Conservation (phyloP, 2,329 filamentous ascomycete genomes). For the Pestalotiopsis sp. region DNA sequence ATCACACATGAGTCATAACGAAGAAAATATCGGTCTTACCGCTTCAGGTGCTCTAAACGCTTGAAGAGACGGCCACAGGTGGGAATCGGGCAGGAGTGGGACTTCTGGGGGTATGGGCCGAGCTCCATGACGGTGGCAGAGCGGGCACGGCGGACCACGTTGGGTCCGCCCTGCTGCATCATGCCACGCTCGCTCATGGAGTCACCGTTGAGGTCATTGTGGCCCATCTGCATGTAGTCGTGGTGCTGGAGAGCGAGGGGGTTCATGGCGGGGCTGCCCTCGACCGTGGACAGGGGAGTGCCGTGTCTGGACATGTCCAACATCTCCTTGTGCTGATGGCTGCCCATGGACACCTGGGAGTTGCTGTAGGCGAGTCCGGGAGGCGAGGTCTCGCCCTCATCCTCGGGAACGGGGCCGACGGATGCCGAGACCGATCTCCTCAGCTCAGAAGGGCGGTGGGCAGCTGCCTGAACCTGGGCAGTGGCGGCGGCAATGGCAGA, state of each 20-base stretch:
- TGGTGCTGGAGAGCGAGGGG: conserved; percentile 69
- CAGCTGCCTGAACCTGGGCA: conserved; percentile 52
- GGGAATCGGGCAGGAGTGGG: conserved; percentile 98
- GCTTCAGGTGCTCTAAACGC: conserved; percentile 97
- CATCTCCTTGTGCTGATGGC: conserved; percentile 75
- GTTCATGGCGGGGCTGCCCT: conserved; percentile 78
- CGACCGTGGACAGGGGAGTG: conserved; percentile 83
- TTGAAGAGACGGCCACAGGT: conserved; percentile 98
- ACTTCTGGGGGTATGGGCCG: conserved; percentile 95
- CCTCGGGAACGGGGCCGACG: conserved; percentile 78
- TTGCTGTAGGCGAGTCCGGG: conserved; percentile 73
- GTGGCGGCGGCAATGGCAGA: conserved; percentile 68
- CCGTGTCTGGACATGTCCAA: conserved; percentile 84
- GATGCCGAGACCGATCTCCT: conserved; percentile 88
- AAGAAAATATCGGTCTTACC: conserved; percentile 64
- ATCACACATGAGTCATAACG: conserved; percentile 40
- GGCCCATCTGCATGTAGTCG: conserved; percentile 64
- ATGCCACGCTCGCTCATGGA: conserved; percentile 64
- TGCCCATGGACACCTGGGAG: conserved; percentile 61
- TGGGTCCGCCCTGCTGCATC: conserved; percentile 67
- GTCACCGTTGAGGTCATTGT: conserved; percentile 60
- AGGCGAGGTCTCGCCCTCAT: conserved; percentile 79
- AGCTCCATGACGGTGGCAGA: conserved; percentile 97
- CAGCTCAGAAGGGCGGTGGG: conserved; percentile 84
- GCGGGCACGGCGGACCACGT: conserved; percentile 83